Evolutionary conservation across 2,329 filamentous ascomycete genomes (phyloP).

Genomic region (Botryotinia calthae): DNA sequence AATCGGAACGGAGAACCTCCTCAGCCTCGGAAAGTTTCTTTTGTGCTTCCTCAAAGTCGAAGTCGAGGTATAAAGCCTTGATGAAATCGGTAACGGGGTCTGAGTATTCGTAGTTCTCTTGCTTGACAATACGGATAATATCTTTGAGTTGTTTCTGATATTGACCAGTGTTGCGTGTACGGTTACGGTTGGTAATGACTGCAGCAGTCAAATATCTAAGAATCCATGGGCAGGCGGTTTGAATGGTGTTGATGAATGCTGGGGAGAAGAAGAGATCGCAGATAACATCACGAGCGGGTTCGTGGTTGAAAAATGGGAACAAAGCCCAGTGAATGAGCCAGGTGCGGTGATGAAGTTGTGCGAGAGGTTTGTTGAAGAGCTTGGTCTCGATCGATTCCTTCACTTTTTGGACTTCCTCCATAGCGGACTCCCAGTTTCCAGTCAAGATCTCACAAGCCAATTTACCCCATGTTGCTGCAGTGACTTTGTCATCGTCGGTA

Average conservation of each 20-base stretch:
- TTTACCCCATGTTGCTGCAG: conserved; percentile 96
- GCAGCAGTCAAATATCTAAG: conserved; percentile 90
- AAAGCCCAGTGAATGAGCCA: conserved; percentile 98
- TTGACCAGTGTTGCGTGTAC: conserved; percentile 72
- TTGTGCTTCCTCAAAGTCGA: conserved; percentile 96
- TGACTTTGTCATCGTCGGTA: conserved; percentile 97
- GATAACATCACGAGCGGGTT: conserved; percentile 82
- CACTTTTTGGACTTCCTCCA: conserved; percentile 87
- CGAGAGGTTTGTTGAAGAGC: conserved; percentile 93
- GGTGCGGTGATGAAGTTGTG: conserved; percentile 92
- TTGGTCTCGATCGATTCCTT: conserved; percentile 91
- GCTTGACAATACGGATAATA: conserved; percentile 88
- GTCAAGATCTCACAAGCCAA: conserved; percentile 93
- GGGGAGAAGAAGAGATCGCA: conserved; percentile 97
- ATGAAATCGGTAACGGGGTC: conserved; percentile 97
- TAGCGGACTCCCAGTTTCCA: conserved; percentile 89
- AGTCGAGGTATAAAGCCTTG: conserved; percentile 90
- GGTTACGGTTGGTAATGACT: conserved; percentile 88
- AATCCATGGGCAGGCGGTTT: conserved; percentile 96
- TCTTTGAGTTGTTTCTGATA: conserved; percentile 99
- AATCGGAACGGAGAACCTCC: conserved; percentile 87
- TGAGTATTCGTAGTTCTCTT: conserved; percentile 96
- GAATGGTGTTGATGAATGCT: conserved; percentile 98
- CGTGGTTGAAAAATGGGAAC: conserved; percentile 98
- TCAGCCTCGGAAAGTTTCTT: conserved; percentile 83